Evolutionary conservation across 2,329 filamentous ascomycete genomes (phyloP).

Genomic region (Xylariaceae sp.): DNA sequence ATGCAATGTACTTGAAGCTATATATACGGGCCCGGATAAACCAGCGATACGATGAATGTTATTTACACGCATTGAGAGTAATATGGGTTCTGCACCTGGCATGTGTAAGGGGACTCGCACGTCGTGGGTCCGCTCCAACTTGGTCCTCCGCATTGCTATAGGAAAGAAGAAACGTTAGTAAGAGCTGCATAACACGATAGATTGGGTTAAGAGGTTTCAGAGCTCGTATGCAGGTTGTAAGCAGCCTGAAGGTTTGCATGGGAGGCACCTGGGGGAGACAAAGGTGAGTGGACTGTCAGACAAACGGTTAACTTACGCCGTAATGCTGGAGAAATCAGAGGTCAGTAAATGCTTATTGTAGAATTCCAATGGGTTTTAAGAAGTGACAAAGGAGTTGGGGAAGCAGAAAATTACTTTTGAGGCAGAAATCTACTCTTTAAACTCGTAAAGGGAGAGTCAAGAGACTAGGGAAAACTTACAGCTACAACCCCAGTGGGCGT

Average conservation of each 20-base stretch:
- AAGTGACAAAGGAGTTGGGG: too few relatives aligned
- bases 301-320: constrained; percentile 12
- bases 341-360: constrained; percentile 1
- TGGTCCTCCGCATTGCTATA: constrained; percentile 31
- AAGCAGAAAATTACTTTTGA: too few relatives aligned
- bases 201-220: not conserved
- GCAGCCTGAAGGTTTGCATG: not conserved
- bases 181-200: not conserved
- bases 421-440: too few relatives aligned
- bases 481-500: constrained; percentile 10
- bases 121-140: constrained; percentile 29
- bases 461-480: constrained; percentile 6
- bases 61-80: constrained; percentile 33
- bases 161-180: constrained; percentile 4
- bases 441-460: not conserved
- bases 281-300: too few relatives aligned
- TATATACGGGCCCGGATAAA: constrained; percentile 6
- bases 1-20: constrained; percentile 6
- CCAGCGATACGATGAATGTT: not conserved
- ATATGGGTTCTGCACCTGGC: constrained; percentile 28
- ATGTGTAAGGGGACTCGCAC: constrained; percentile 29
- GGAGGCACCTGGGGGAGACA: not conserved
- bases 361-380: too few relatives aligned
- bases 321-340: not conserved
- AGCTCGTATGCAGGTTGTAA: too few relatives aligned